phyloP scores from a whole-genome alignment of 148 eudicot genomes.

The Chenopodium formosanum region DNA sequence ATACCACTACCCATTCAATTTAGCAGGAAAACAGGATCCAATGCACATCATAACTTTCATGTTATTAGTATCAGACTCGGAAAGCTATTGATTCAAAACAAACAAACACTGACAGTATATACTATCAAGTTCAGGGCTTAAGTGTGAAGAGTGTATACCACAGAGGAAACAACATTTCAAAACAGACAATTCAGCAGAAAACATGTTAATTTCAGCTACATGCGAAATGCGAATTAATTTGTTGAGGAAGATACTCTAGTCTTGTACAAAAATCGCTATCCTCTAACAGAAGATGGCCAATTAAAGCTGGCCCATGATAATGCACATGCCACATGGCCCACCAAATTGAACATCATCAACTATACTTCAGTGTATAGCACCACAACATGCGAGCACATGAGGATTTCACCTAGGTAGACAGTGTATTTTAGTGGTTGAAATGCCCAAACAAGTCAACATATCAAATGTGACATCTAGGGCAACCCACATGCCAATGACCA shows the following conservation, averaged over 20 bases:
- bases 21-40: not conserved
- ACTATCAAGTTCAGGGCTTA: not conserved
- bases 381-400: not conserved
- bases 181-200: not conserved
- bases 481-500: not conserved
- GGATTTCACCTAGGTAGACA: not conserved
- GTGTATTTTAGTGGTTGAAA: not conserved
- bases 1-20: not conserved
- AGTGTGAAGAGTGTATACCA: not conserved
- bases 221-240: not conserved
- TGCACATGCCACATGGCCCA: not conserved
- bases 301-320: not conserved
- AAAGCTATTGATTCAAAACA: not conserved
- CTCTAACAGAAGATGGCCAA: not conserved
- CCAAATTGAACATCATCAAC: not conserved
- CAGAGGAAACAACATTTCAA: not conserved
- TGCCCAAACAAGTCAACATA: not conserved
- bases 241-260: not conserved
- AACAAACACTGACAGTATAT: not conserved
- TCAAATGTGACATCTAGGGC: not conserved
- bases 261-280: not conserved
- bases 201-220: not conserved
- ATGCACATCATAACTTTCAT: not conserved
- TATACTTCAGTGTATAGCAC: not conserved
- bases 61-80: not conserved